These are phyloP conservation scores for Hyphodiscus hymeniophilus DNA, from an alignment of 495 filamentous ascomycete genomes.

Conservation along the genomic window DNA sequence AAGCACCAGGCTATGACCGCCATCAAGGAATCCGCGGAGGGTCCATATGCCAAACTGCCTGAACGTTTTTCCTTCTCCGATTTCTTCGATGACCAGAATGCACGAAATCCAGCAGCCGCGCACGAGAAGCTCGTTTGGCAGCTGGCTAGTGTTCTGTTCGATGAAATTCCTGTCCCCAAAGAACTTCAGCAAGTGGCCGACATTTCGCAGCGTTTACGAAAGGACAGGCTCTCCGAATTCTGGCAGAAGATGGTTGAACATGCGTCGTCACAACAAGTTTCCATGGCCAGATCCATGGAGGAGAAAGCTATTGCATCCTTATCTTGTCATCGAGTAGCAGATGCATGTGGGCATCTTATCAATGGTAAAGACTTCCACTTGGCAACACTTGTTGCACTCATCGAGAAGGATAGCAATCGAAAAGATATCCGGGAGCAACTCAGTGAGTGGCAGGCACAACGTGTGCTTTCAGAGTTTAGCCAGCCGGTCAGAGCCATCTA, in stretches of 20 bases:
- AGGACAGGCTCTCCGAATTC: constrained; percentile 48
- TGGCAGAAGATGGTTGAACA: constrained; percentile 55
- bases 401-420: constrained; percentile 58
- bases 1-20: constrained; percentile 33
- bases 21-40: constrained; percentile 27
- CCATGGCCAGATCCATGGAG: constrained; percentile 49
- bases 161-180: constrained; percentile 48
- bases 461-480: constrained; percentile 77
- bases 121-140: constrained; percentile 63
- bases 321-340: constrained; percentile 63
- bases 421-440: constrained; percentile 70
- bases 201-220: constrained; percentile 30
- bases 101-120: constrained; percentile 18
- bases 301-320: constrained; percentile 78
- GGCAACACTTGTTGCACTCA: constrained; percentile 72
- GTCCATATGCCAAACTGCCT: constrained; percentile 36
- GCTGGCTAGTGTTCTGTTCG: constrained; percentile 80
- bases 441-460: constrained; percentile 70
- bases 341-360: constrained; percentile 72
- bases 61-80: constrained; percentile 30
- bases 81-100: constrained; percentile 25
- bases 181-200: constrained; percentile 35
- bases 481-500: constrained; percentile 81
- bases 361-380: constrained; percentile 68
- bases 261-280: constrained; percentile 42